Base-by-base conservation (phyloP, 805 yeast species). In the Saturnispora gosingensis region DNA sequence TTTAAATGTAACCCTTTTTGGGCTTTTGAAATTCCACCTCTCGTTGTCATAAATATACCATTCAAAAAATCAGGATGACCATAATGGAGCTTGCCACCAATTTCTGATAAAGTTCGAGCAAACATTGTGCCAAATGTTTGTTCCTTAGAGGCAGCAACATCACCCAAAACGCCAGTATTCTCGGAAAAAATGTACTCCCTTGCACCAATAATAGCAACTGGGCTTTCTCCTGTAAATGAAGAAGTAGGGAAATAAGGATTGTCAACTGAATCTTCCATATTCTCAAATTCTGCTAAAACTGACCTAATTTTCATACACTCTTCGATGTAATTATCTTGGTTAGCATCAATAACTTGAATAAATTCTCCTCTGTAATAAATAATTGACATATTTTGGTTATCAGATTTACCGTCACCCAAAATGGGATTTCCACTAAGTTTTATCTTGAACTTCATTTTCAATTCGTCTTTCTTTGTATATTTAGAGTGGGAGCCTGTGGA, bases 41-140 rank as follows among this genome's bases (percentile, higher is more conserved):
- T 76, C 3, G 97, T 91, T 0, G 88, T 83, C 97, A 90, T 91
- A 62, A 83, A 90, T 10, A 85, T 82, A 5, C 82, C 95, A 70
- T 91, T 89, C 53, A 91, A 70, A 68, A 90, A 90, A 72, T 90
- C 98, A 3, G 98, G 98, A 70, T 90, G 97, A 2, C 98, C 98
- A 67, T 90, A 90, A 66, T 90, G 98, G 48, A 90, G 70, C 67
- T 91, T 91, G 1, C 95, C 97, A 10, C 97, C 97, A 59, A 91
- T 88, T 61, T 88, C 91, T 0, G 97, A 93, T 58, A 90, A 71
- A 0, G 97, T 89, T 63, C 97, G 76, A 1, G 97, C 96, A 73
- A 91, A 90, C 61, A 91, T 72, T 0, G 98, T 90, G 25, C 98
- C 98, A 72, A 90, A 90, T 1, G 98, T 90, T 68, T 91, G 97